A percentile compares a stretch with the other conserved stretches of the same genome.
These are phyloP conservation scores for Dacryopinax spathularia DNA, from an alignment of 768 basidiomycete species.

Conservation along the genomic window DNA sequence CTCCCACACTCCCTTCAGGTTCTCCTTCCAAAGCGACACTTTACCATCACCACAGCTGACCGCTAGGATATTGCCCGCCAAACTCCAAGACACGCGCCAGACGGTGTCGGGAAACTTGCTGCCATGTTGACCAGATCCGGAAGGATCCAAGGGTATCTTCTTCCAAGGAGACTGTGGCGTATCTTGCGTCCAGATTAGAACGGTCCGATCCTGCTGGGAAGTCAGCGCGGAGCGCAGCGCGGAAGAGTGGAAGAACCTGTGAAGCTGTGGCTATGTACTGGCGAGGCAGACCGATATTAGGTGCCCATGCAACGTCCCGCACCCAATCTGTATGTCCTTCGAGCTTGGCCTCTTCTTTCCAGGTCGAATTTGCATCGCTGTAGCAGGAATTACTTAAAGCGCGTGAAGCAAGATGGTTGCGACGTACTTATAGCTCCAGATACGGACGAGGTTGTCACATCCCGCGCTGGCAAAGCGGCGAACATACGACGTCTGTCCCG, in stretches of 20 bases:
- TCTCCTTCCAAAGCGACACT: conserved; percentile 97
- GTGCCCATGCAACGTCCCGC: conserved; percentile 96
- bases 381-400: background rate
- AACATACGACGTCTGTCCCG: conserved; percentile 37
- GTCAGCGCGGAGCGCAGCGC: too few species aligned
- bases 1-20: conserved; percentile 87
- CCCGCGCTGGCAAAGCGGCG: conserved; percentile 93
- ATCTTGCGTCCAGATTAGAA: conserved; percentile 85
- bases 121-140: conserved; percentile 17
- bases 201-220: conserved; percentile 75
- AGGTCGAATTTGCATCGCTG: conserved; percentile 70
- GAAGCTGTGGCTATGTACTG: conserved; percentile 94
- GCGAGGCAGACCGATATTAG: conserved; percentile 86
- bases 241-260: conserved; percentile 43
- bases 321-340: conserved; percentile 97
- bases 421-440: conserved; percentile 59
- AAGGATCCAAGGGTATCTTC: conserved; percentile 63
- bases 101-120: conserved; percentile 94
- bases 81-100: conserved; percentile 97
- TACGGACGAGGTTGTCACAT: conserved; percentile 87
- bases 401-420: background rate
- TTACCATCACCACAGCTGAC: conserved; percentile 97
- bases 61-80: conserved; percentile 88
- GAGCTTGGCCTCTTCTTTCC: conserved; percentile 80
- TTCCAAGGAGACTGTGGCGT: conserved; percentile 58